Base-by-base conservation (phyloP, 768 basidiomycete genomes). In the Sporobolomyces roseus region DNA sequence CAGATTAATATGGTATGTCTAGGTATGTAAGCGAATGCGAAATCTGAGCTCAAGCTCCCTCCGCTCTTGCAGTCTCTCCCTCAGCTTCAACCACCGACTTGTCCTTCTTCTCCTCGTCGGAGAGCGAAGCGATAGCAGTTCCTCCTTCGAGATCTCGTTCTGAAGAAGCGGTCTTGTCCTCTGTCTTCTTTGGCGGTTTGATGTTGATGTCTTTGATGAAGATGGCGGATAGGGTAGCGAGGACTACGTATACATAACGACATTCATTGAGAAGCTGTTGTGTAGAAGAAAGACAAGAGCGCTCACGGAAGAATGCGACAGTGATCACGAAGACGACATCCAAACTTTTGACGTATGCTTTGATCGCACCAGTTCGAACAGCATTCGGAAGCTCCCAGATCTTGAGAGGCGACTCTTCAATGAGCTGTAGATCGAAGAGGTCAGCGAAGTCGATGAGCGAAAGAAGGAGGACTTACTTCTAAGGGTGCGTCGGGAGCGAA, bases 141-240 rank as follows among this genome's bases (percentile, higher is more conserved):
- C 12, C 56, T 17, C 56, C 56, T 30, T 45, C 56, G 56, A 59
- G 53, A 72, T 78, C 81, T 50, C 79, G 79, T 30, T 82, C 84
- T 54, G 80, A 76, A 54, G 84, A 82, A 72, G 83, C 82, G 21
- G 83, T 82, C n/a, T 77, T 72, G 27, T 54, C 48, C 25, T 53
- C 25, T 23, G 41, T 27, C 33, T 33, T 46, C 33, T 61, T 54
- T 27, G 54, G 48, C 23, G 75, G 68, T 70, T 79, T 77, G 62
- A 78, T 77, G 70, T 75, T 75, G 56, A 67, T 56, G 73, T 80
- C 79, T 70, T 75, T 76, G 70, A 81, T 76, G 30, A 78, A 51
- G 32, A 79, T 58, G 6, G 76, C 77, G 7, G 74, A 68, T 27
- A 68, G 1, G 35, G 78, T 55, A 21, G 68, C 78, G 29, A 79